Evolutionary conservation across 768 basidiomycete genomes (phyloP).

Genomic region (Mycena amicta): DNA sequence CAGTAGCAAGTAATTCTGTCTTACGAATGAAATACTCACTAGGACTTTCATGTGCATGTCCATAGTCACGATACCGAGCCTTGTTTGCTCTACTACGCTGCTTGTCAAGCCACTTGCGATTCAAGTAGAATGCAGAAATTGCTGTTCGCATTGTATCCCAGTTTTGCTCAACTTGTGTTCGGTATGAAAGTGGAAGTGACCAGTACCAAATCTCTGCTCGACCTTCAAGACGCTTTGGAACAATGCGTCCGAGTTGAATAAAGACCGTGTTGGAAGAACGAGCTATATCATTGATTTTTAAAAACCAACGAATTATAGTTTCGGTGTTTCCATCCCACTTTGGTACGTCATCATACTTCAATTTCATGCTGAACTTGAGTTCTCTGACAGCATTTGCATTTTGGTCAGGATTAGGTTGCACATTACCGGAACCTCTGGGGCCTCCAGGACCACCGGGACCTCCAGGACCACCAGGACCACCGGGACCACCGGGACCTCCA

Average conservation of each 20-base stretch:
- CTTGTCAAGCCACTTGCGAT: slow-evolving; percentile 29
- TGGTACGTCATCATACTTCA: slow-evolving; percentile 29
- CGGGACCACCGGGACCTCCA: too few relatives aligned
- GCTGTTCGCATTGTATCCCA: slow-evolving; percentile 30
- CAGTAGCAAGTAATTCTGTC: slow-evolving; percentile 16
- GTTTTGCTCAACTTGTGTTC: slow-evolving; percentile 20
- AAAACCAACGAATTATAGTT: slow-evolving; percentile 29
- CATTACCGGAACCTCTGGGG: too few relatives aligned
- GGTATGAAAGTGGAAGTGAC: slow-evolving; percentile 9
- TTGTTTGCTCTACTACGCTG: slow-evolving; percentile 29
- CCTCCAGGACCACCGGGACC: too few relatives aligned
- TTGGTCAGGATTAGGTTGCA: background rate
- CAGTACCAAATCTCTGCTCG: slow-evolving; percentile 35
- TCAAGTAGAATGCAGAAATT: slow-evolving; percentile 36
- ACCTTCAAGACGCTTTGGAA: slow-evolving; percentile 29
- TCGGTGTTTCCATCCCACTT: slow-evolving; percentile 35
- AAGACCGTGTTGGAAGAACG: slow-evolving; percentile 20
- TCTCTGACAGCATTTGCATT: too few relatives aligned
- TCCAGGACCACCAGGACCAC: too few relatives aligned
- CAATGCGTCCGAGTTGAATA: slow-evolving; percentile 30
- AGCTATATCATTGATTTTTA: slow-evolving; percentile 28
- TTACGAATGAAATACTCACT: slow-evolving; percentile 38
- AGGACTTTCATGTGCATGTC: slow-evolving; percentile 29
- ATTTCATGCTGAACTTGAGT: background rate
- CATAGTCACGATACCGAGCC: slow-evolving; percentile 29